These are phyloP conservation scores for Vanderwaltozyma tropicalis DNA, from an alignment of 805 yeast genomes.

Conservation along the genomic window DNA sequence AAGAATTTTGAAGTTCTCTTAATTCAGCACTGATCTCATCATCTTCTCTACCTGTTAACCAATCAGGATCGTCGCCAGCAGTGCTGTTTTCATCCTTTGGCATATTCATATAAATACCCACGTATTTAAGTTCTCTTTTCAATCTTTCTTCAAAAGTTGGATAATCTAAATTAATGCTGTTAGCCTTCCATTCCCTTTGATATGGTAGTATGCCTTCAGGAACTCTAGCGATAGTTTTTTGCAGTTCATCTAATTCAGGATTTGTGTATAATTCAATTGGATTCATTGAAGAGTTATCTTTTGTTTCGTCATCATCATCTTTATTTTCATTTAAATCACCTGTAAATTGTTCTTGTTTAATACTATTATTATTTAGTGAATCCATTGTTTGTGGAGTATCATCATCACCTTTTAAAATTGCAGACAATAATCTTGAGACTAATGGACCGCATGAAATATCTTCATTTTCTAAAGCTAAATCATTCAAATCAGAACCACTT, in stretches of 20 bases:
- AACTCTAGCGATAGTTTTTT: constrained; percentile 12
- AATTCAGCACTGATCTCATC: constrained; percentile 87
- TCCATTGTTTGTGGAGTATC: constrained; percentile 2
- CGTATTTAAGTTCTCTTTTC: constrained; percentile 76
- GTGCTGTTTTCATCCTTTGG: constrained; percentile 25
- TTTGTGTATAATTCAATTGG: constrained; percentile 1
- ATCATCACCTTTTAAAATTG: constrained; percentile 39
- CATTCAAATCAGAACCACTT: constrained; percentile 36
- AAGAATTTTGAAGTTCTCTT: constrained; percentile 57
- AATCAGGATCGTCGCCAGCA: constrained; percentile 34
- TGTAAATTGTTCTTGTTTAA: not conserved
- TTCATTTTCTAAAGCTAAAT: constrained; percentile 57
- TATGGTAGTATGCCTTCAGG: constrained; percentile 29
- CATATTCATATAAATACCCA: constrained; percentile 73
- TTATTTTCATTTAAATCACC: constrained; percentile 9
- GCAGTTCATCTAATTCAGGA: constrained; percentile 14
- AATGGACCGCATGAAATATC: constrained; percentile 85
- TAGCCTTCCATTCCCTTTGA: constrained; percentile 40
- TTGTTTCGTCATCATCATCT: constrained; percentile 12
- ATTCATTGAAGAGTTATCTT: not conserved
- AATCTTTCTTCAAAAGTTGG: constrained; percentile 76
- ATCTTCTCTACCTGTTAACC: constrained; percentile 78
- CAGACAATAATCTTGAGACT: constrained; percentile 72
- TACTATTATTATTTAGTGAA: constrained; percentile 2
- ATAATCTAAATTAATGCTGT: constrained; percentile 49